phyloP scores from a whole-genome alignment of 176 grass and related monocot genomes.

The Triticum monococcum region DNA sequence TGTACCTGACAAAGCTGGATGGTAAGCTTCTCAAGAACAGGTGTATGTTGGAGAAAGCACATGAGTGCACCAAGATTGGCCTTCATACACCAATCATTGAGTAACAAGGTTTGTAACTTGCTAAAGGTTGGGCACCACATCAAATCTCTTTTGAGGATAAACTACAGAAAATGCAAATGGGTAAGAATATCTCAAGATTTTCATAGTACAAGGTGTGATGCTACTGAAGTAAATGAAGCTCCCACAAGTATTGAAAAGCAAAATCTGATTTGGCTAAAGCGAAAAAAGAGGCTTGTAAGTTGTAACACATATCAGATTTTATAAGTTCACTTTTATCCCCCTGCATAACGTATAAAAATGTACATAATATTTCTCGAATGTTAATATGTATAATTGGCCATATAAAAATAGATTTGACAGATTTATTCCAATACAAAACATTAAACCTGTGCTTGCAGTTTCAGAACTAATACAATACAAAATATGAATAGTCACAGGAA shows the following conservation, averaged over 20 bases:
- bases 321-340: background rate
- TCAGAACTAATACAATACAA: background rate
- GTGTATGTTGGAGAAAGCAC: constrained; percentile 12
- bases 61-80: background rate
- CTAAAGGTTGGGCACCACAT: constrained; percentile 19
- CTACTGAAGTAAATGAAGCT: constrained; percentile 9
- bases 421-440: background rate
- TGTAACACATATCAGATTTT: background rate
- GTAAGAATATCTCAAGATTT: background rate
- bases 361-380: background rate
- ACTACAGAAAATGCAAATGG: background rate
- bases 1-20: constrained; percentile 1
- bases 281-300: background rate
- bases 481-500: background rate
- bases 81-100: constrained; percentile 2
- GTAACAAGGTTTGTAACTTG: constrained; percentile 13
- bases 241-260: background rate
- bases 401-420: background rate
- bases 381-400: background rate
- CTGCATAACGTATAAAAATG: background rate
- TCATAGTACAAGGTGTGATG: background rate
- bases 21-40: constrained; percentile 7
- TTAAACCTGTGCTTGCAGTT: background rate
- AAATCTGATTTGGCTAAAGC: background rate
- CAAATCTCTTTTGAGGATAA: constrained; percentile 7